Base-by-base conservation (phyloP, 176 grass and related monocot genomes). In the Phoenix roebelenii region DNA sequence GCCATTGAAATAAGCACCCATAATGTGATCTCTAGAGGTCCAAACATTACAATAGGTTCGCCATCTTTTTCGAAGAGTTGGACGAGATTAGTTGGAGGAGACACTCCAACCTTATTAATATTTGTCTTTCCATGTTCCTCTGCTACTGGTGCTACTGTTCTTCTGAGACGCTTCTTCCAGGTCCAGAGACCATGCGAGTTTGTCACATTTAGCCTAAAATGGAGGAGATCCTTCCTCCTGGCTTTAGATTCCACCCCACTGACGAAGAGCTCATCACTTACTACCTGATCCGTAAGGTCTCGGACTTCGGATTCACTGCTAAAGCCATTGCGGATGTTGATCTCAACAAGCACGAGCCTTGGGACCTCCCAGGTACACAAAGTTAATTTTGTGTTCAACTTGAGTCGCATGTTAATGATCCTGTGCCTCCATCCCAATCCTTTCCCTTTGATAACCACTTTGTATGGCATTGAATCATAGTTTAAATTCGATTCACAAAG, bases 221-320 rank as follows among this genome's bases (percentile, higher is more conserved):
- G 79, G 79, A 82, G 20, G 73, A 82, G 60, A 63, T n/a, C 22
- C 73, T 82, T 22, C 79, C 79, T 23, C 79, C 79, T 3, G 79
- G 79, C 17, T 82, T 82, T 62, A 69, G 79, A 49, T 82, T 82
- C 54, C 79, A 82, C 67, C 79, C 79, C 10, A 77, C 79, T 0
- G 79, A 82, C 16, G 79, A 82, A 32, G 79, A 82, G 61, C 79
- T 82, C 60, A 72, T 82, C 54, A 66, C 67, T 50, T 77, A 72
- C 57, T 82, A 82, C 26, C 67, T 82, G 4, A 67, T 61, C 12
- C 60, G 68, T 14, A 82, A 82, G 59, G 73, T 77, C 20, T 65
- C 73, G 14, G 79, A 82, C 67, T 68, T 67, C 23, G 61, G 67
- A 26, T 82, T 77, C 23, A 55, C 53, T 15, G 48, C 73, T 1